phyloP scores from a whole-genome alignment of 345 rosid species.

The Laguncularia racemosa region DNA sequence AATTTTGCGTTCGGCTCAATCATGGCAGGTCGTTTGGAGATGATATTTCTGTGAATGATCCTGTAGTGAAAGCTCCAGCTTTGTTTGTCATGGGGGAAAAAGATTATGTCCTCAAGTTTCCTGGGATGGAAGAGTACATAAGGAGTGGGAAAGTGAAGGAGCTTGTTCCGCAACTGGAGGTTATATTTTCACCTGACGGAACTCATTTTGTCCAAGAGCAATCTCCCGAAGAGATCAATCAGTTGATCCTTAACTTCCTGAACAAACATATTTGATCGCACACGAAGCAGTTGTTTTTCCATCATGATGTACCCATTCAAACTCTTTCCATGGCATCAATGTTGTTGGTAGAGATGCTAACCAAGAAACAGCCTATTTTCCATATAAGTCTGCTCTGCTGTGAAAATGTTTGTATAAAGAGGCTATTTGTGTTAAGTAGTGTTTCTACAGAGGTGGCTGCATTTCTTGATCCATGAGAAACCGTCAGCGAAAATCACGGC shows the following conservation, averaged over 20 bases:
- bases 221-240: conserved; percentile 38
- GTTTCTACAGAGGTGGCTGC: too few species aligned
- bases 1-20: background rate
- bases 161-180: conserved; percentile 38
- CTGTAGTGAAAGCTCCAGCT: conserved; percentile 29
- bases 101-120: conserved; percentile 43
- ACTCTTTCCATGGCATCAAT: too few species aligned
- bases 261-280: conserved; percentile 10
- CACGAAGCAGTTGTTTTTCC: too few species aligned
- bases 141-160: conserved; percentile 29
- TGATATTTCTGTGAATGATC: conserved; percentile 13
- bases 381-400: too few species aligned
- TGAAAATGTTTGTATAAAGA: too few species aligned
- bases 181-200: conserved; percentile 40
- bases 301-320: too few species aligned
- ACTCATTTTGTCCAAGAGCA: conserved; percentile 54
- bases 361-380: too few species aligned
- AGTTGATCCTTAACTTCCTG: conserved; percentile 37
- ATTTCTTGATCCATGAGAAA: too few species aligned
- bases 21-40: conserved; percentile 10
- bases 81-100: conserved; percentile 42
- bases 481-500: too few species aligned
- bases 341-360: too few species aligned
- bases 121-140: conserved; percentile 41
- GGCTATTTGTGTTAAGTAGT: too few species aligned